phyloP scores from a whole-genome alignment of 768 basidiomycete species.

The Glaciozyma antarctica region DNA sequence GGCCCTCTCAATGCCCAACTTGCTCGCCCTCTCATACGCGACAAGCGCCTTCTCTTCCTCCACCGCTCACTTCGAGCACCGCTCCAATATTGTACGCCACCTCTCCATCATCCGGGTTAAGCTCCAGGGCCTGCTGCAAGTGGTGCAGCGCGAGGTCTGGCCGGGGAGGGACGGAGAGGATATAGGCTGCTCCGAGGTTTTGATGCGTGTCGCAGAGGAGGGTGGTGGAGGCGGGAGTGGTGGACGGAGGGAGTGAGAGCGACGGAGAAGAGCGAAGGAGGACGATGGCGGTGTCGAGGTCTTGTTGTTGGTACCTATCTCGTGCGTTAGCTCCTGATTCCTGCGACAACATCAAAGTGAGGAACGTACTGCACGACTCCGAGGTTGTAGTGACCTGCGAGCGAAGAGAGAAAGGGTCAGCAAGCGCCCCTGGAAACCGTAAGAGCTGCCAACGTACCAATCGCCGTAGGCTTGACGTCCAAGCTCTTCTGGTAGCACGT shows the following conservation, averaged over 20 bases:
- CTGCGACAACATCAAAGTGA: not conserved
- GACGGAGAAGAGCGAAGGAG: slow-evolving; percentile 20
- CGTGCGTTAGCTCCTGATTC: not conserved
- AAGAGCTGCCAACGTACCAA: slow-evolving; percentile 12
- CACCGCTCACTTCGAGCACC: slow-evolving; percentile 25
- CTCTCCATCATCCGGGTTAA: slow-evolving; percentile 29
- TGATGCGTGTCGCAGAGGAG: slow-evolving; percentile 40
- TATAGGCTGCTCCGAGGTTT: slow-evolving; percentile 41
- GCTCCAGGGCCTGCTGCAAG: slow-evolving; percentile 34
- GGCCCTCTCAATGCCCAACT: slow-evolving; percentile 40
- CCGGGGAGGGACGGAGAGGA: slow-evolving; percentile 39
- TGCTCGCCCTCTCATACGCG: slow-evolving; percentile 38
- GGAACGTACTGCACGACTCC: slow-evolving; percentile 27
- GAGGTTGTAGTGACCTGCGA: slow-evolving; percentile 30
- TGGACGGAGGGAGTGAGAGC: slow-evolving; percentile 10
- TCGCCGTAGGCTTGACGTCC: slow-evolving; percentile 17
- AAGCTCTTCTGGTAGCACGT: slow-evolving; percentile 18
- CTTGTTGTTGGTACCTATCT: slow-evolving; percentile 18
- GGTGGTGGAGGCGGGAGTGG: slow-evolving; percentile 9
- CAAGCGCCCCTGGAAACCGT: not conserved
- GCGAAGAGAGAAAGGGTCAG: not conserved
- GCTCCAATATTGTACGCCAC: slow-evolving; percentile 30
- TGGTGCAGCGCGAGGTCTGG: slow-evolving; percentile 41
- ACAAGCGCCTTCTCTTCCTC: slow-evolving; percentile 39
- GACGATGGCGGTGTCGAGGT: slow-evolving; percentile 18